Conservation (phyloP, 257 asterid genomes). For the Euphrasia confusa region DNA sequence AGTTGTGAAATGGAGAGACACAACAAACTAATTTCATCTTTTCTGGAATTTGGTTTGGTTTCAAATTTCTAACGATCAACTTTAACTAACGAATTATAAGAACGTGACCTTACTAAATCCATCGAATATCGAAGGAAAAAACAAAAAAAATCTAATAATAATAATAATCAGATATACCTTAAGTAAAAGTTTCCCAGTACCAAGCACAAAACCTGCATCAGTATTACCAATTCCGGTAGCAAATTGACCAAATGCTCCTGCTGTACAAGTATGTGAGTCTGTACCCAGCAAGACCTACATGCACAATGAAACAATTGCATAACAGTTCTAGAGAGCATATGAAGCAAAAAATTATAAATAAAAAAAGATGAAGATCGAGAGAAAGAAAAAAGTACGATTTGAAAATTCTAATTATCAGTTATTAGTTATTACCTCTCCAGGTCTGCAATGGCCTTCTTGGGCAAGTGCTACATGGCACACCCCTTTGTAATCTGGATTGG, state of each 20-base stretch:
- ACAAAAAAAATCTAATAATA: background rate
- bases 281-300: constrained; percentile 82
- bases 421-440: constrained; percentile 74
- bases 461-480: constrained; percentile 98
- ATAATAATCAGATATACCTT: constrained; percentile 46
- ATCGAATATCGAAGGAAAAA: background rate
- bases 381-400: background rate
- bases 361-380: background rate
- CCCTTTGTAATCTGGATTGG: constrained; percentile 95
- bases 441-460: constrained; percentile 98
- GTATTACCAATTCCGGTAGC: constrained; percentile 95
- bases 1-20: background rate
- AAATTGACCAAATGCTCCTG: constrained; percentile 98
- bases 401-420: background rate
- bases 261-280: constrained; percentile 93
- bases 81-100: background rate
- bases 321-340: constrained; percentile 11
- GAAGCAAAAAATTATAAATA: background rate
- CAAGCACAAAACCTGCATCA: constrained; percentile 92
- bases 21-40: background rate
- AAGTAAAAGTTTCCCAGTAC: constrained; percentile 94
- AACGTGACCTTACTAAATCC: background rate
- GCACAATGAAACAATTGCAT: constrained; percentile 13
- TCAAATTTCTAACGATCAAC: background rate
- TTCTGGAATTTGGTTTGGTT: background rate